Evolutionary conservation across 192 early-diverging fungal genomes (phyloP).

Genomic region (Entomortierella beljakovae): DNA sequence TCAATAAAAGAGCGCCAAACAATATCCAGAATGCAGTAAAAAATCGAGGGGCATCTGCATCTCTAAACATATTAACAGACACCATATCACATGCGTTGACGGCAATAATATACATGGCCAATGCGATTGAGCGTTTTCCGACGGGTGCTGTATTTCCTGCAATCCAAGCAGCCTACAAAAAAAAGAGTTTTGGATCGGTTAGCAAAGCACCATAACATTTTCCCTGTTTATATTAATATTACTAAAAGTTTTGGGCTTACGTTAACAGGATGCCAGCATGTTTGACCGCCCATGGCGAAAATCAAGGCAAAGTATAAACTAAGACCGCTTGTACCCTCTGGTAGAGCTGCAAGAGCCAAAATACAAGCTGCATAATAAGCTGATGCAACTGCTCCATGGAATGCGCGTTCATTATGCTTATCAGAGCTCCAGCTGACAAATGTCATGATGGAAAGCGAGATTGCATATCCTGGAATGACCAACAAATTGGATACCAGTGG

Average conservation of each 20-base stretch:
- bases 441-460: constrained; percentile 37
- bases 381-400: constrained; percentile 41
- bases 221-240: constrained; percentile 4
- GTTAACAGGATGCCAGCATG: constrained; percentile 51
- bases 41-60: constrained; percentile 63
- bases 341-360: constrained; percentile 46
- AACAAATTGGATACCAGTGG: constrained; percentile 52
- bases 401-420: constrained; percentile 45
- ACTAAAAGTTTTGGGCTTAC: constrained; percentile 10
- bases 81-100: constrained; percentile 56
- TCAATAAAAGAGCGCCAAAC: constrained; percentile 52
- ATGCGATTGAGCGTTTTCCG: constrained; percentile 51
- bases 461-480: constrained; percentile 55
- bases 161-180: constrained; percentile 50
- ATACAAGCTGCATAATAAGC: constrained; percentile 49
- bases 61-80: constrained; percentile 47
- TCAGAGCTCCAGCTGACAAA: constrained; percentile 52
- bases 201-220: neutral
- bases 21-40: constrained; percentile 60
- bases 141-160: constrained; percentile 55
- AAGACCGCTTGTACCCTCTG: constrained; percentile 48
- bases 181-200: neutral
- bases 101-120: constrained; percentile 57
- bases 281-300: constrained; percentile 51
- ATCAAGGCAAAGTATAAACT: constrained; percentile 51